Evolutionary conservation across 305 asterid genomes (phyloP), one percentile per base, ranked within the genome.

Genomic region (Fraxinus sp.): DNA sequence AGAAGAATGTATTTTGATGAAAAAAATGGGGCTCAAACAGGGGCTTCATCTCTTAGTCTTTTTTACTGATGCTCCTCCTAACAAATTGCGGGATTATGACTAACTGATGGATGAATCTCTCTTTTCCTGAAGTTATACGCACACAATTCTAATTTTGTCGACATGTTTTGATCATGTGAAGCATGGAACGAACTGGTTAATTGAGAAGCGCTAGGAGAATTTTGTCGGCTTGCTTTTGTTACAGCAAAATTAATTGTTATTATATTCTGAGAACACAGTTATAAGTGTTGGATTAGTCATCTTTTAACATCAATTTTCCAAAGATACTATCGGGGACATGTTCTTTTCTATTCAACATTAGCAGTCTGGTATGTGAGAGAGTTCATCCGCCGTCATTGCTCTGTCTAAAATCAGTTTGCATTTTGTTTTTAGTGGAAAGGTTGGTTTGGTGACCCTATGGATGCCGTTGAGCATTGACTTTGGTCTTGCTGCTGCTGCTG

Each of bases 101-200:
- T 30, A 68, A 70, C 75, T 30, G 37, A 70, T 70, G 22, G 39
- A 30, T 14, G 75, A 5, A 5, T 30, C 4, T 57, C 33, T 11
- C 64, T 57, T 71, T 74, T 57, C 1, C 7, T 52, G 22, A 70
- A 66, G 70, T 68, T 74, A 39, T 74, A 57, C n/a, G 32, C 14
- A 10, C 82, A 70, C 36, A 70, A 41, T 82, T 57, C 66, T 36
- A 24, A 59, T 76, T 10, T 14, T 33, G 79, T 20, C 35, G 28
- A 4, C 71, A 70, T 80, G 55, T 32, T 43, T 77, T 24, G 78
- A 64, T 28, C 22, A 49, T 33, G 28, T 73, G 74, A 74, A 78
- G 77, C 77, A 68, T 76, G 49, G 18, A 41, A 37, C 26, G 22
- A 41, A 37, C 22, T 52, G 62, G 52, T 83, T 80, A 80, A 28